These are phyloP conservation scores for Cutaneotrichosporon curvatum DNA, from an alignment of 1,284 basidiomycete species.

Conservation along the genomic window DNA sequence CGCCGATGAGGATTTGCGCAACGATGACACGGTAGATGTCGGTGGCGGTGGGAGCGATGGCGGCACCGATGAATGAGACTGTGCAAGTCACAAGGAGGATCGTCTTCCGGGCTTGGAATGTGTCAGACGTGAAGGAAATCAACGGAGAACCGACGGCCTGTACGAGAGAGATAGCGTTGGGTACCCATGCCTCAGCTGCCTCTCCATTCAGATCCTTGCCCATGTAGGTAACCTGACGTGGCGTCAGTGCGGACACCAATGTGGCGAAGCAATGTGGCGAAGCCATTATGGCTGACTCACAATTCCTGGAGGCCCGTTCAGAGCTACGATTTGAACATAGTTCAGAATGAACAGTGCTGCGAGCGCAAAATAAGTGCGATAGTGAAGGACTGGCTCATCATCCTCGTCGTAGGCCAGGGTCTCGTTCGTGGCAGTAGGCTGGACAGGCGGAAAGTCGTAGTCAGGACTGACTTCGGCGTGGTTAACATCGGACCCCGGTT, in stretches of 20 bases:
- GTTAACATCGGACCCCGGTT: no score
- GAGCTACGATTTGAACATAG: conserved; percentile 5
- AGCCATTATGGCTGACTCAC: neutral
- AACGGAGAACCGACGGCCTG: conserved; percentile 7
- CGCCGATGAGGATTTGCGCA: conserved; percentile 10
- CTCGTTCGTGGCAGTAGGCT: no score
- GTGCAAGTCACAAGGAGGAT: conserved; percentile 6
- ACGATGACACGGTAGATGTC: conserved; percentile 12
- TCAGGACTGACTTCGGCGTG: no score
- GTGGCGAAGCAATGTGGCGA: neutral
- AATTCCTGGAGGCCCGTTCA: conserved; percentile 1
- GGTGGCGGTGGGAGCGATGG: conserved; percentile 7
- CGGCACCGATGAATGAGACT: conserved; percentile 10
- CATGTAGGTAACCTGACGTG: conserved; percentile 5
- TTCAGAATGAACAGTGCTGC: conserved; percentile 3
- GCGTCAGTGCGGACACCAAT: neutral
- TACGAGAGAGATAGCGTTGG: conserved; percentile 7
- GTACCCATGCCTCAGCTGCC: conserved; percentile 4
- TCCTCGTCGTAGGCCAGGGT: conserved; percentile 1
- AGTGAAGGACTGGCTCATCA: conserved; percentile 5
- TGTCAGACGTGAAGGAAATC: conserved; percentile 10
- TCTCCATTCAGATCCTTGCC: conserved; percentile 4
- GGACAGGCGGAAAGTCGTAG: no score
- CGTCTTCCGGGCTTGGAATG: conserved; percentile 11
- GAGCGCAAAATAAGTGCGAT: conserved; percentile 3